Evolutionary conservation across 345 rosid species (phyloP), one percentile per base, ranked within the genome.

Genomic region (Ceriops zippeliana): DNA sequence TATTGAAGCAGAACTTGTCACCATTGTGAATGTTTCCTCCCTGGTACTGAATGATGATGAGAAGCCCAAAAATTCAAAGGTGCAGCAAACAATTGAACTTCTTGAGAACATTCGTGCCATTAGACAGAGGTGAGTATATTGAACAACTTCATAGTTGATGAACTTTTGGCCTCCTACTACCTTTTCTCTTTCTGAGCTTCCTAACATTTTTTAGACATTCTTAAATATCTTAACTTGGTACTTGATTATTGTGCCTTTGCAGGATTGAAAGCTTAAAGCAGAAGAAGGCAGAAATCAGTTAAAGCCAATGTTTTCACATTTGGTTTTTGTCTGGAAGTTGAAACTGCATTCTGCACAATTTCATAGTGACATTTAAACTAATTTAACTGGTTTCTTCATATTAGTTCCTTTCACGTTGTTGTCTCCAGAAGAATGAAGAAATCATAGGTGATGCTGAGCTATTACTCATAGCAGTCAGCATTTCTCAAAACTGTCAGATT

Each of bases 1-100:
- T 70, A 78, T 93, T 46, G 96, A 90, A 76, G 78, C 78, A 62
- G 93, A 90, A 73, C 87, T 93, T 66, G 83, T 80, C 54, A 80
- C 86, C 24, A 53, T 90, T 66, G 66, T 86, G 67, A 90, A 81
- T 78, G 87, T 85, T 70, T 86, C 91, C 0, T 67, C 88, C 21
- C 72, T 85, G 66, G 74, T 84, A 22, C 79, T 86, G 63, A 81
- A 78, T 71, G 70, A 73, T 68, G 80, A 76, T 58, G 85, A 82
- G 71, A 81, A 75, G 77, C 86, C 85, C 46, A 75, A 77, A 65
- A 87, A 85, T 76, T 68, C 71, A 7, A 85, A 81, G 69, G 82
- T 90, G 77, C 87, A 86, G 61, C 93, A 87, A 60, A 77, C 82
- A 9, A 15, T 73, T 59, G 96, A 89, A 66, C 87, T 93, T 73